Conservation (phyloP, 208 protist species). For the Endotrypanum monterogeii region DNA sequence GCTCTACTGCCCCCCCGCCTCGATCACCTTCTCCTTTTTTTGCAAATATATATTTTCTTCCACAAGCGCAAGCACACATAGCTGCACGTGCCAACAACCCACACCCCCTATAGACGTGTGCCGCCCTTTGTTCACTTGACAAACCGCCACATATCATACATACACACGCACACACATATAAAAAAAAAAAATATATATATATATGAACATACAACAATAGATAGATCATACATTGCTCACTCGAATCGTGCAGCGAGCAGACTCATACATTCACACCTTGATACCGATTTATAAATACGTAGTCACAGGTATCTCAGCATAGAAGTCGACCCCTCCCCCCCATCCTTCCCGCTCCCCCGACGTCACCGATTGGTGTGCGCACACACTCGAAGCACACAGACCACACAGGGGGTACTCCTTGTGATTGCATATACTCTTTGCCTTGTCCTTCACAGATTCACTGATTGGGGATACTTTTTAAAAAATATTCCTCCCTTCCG, state of each 20-base stretch:
- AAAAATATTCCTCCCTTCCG: background rate
- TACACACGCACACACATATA: conserved; percentile 3
- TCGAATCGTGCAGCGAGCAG: background rate
- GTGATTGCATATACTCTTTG: too few relatives aligned
- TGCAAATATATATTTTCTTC: too few relatives aligned
- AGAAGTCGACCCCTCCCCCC: background rate
- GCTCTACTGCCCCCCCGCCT: background rate
- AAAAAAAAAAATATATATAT: background rate
- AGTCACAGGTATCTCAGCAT: background rate
- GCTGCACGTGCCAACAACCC: background rate
- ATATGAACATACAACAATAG: background rate
- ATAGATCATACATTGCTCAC: background rate
- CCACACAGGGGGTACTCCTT: background rate
- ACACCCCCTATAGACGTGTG: background rate
- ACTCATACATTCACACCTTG: background rate
- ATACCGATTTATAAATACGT: background rate
- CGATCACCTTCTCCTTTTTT: background rate
- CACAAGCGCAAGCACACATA: background rate
- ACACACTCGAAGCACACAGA: background rate
- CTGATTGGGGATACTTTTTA: too few relatives aligned
- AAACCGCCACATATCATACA: background rate
- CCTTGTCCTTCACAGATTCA: too few relatives aligned
- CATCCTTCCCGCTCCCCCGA: background rate
- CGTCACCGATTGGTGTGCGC: background rate
- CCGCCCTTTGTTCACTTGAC: background rate